Percentiles rank a stretch among this genome's conserved stretches.
Conservation (phyloP, 345 rosid genomes). For the Erysimum cheiranthoides region DNA sequence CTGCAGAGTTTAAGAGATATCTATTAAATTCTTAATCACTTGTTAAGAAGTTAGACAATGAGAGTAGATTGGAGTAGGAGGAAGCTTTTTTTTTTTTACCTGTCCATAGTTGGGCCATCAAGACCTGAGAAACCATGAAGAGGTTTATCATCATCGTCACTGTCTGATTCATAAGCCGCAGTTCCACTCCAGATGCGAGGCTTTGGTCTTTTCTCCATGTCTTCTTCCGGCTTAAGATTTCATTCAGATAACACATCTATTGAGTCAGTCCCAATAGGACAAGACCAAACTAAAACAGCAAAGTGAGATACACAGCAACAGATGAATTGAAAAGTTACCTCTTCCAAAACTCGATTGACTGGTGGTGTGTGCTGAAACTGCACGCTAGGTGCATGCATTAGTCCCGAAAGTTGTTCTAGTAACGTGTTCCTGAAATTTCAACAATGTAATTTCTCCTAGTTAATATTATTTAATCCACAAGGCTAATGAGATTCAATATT, state of each 20-base stretch:
- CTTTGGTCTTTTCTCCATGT: slow-evolving; percentile 53
- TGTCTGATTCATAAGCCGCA: slow-evolving; percentile 76
- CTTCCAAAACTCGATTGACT: slow-evolving; percentile 45
- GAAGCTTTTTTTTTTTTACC: slow-evolving; percentile 28
- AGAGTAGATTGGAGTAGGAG: slow-evolving; percentile 8
- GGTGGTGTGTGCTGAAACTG: slow-evolving; percentile 52
- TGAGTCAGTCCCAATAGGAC: slow-evolving; percentile 19
- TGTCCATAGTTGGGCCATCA: slow-evolving; percentile 49
- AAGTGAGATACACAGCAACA: slow-evolving; percentile 27
- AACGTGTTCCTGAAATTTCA: slow-evolving; percentile 47
- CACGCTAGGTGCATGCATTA: slow-evolving; percentile 50
- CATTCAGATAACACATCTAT: slow-evolving; percentile 1
- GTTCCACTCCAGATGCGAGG: slow-evolving; percentile 88
- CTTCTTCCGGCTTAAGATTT: slow-evolving; percentile 44
- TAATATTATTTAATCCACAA: background rate
- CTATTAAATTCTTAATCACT: background rate
- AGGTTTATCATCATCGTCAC: slow-evolving; percentile 71
- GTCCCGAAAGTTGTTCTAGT: slow-evolving; percentile 49
- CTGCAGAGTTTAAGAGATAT: slow-evolving; percentile 19
- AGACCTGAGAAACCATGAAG: slow-evolving; percentile 46
- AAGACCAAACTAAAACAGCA: slow-evolving; percentile 5
- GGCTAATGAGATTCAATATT: slow-evolving; percentile 8
- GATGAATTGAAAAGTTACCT: slow-evolving; percentile 25
- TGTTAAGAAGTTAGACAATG: slow-evolving; percentile 15
- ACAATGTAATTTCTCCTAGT: slow-evolving; percentile 18